A percentile compares a stretch with the other conserved stretches of the same genome.
phyloP scores from a whole-genome alignment of 139 green algal species.

The Tetradesmus obliquus region DNA sequence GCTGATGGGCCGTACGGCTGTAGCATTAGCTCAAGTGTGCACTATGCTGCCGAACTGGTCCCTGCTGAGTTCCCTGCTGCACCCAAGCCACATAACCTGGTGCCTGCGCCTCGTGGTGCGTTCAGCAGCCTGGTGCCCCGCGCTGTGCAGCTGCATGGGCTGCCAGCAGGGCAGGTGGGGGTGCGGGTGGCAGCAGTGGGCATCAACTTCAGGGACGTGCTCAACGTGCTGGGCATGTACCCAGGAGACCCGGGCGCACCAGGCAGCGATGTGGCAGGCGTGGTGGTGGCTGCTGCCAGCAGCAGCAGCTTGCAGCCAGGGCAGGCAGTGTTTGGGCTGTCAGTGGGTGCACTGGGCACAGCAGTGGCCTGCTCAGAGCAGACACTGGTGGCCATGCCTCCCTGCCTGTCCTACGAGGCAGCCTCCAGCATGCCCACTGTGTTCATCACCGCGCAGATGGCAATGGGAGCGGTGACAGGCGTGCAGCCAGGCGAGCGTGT shows the following conservation, averaged over 20 bases:
- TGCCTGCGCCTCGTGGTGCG: slow-evolving; percentile 57
- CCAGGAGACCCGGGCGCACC: slow-evolving; percentile 86
- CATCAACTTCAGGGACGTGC: slow-evolving; percentile 90
- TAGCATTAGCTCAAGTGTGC: not conserved
- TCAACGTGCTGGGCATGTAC: slow-evolving; percentile 90
- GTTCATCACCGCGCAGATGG: too few species aligned
- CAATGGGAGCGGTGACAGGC: too few species aligned
- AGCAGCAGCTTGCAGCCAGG: slow-evolving; percentile 53
- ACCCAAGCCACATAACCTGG: slow-evolving; percentile 29
- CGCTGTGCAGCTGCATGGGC: slow-evolving; percentile 31
- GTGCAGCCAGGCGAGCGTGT: slow-evolving; percentile 62
- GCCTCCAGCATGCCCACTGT: too few species aligned
- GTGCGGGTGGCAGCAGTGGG: slow-evolving; percentile 70
- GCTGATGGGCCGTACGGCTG: not conserved
- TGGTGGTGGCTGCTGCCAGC: slow-evolving; percentile 67
- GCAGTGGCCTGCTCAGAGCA: not conserved
- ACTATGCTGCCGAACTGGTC: not conserved
- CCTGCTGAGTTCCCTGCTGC: not conserved
- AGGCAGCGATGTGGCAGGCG: slow-evolving; percentile 82
- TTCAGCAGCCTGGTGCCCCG: slow-evolving; percentile 42
- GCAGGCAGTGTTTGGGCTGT: slow-evolving; percentile 77
- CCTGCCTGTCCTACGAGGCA: too few species aligned
- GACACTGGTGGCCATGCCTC: slow-evolving; percentile 74
- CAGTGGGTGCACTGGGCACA: slow-evolving; percentile 79
- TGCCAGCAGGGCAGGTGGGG: slow-evolving; percentile 52